Evolutionary conservation across 2,329 filamentous ascomycete genomes (phyloP).

Genomic region (Trichophyton schoenleinii): DNA sequence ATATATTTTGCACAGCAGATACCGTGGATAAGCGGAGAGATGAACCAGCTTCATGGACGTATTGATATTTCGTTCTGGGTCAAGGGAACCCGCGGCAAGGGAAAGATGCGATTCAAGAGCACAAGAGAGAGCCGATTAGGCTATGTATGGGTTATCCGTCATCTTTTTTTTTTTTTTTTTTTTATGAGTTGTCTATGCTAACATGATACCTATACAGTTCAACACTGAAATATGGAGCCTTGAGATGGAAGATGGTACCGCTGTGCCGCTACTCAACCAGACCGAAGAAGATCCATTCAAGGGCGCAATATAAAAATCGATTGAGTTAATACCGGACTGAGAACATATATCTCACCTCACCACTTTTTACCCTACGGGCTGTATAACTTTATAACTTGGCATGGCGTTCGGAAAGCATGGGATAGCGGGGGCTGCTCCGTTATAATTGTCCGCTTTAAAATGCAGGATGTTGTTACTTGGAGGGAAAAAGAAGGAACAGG

Average conservation of each 20-base stretch:
- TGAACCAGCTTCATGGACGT: conserved; percentile 85
- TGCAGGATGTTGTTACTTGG: neutral
- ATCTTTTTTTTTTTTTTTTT: neutral
- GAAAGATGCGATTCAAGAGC: conserved; percentile 70
- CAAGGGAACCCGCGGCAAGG: conserved; percentile 59
- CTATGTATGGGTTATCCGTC: conserved; percentile 33
- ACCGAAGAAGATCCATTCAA: conserved; percentile 58
- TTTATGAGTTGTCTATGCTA: neutral
- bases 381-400: neutral
- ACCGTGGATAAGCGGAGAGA: conserved; percentile 72
- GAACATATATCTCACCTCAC: neutral
- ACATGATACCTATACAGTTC: conserved; percentile 42
- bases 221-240: conserved; percentile 87
- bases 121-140: conserved; percentile 53
- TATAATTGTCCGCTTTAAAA: neutral
- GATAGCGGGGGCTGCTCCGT: neutral
- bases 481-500: neutral
- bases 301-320: conserved; percentile 4
- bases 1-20: conserved; percentile 69
- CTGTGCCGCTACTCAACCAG: conserved; percentile 65
- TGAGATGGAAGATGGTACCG: conserved; percentile 50
- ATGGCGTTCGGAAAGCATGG: neutral
- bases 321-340: neutral
- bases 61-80: conserved; percentile 84
- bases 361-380: neutral